phyloP scores from a whole-genome alignment of 306 rosid genomes.

The Cucurbita maxima region DNA sequence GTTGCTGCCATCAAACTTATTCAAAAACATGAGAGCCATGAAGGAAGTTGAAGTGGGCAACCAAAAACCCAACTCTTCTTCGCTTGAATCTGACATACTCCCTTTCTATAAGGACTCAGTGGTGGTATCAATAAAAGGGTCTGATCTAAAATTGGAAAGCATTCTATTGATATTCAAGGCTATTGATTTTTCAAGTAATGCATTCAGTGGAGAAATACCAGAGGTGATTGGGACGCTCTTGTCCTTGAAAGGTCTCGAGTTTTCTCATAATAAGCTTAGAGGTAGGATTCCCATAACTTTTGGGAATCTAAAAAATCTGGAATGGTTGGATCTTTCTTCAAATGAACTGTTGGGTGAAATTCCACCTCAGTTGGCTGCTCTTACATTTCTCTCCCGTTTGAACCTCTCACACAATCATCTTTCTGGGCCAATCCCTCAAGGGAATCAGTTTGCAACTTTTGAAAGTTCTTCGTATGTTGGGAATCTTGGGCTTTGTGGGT shows the following conservation, averaged over 20 bases:
- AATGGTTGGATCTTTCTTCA: slow-evolving; percentile 26
- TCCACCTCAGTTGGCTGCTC: slow-evolving; percentile 8
- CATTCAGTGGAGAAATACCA: slow-evolving; percentile 23
- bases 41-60: neutral
- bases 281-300: slow-evolving; percentile 19
- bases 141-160: fast-evolving
- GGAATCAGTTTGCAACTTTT: slow-evolving; percentile 28
- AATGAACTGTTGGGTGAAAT: slow-evolving; percentile 1
- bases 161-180: slow-evolving; percentile 7
- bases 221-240: slow-evolving; percentile 6
- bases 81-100: too few relatives aligned
- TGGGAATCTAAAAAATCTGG: slow-evolving; percentile 9
- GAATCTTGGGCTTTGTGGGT: slow-evolving; percentile 17
- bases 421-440: slow-evolving; percentile 18
- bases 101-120: neutral
- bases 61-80: too few relatives aligned
- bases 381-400: slow-evolving; percentile 1
- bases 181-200: slow-evolving; percentile 28
- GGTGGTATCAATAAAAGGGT: slow-evolving; percentile 14
- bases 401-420: slow-evolving; percentile 23
- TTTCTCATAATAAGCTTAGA: slow-evolving; percentile 17
- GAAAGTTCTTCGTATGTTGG: slow-evolving; percentile 11
- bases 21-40: slow-evolving; percentile 20
- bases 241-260: slow-evolving; percentile 17
- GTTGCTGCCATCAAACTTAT: slow-evolving; percentile 8